These are phyloP conservation scores for Pseudopediastrum boryanum DNA, from an alignment of 139 green algal genomes.

Conservation along the genomic window DNA sequence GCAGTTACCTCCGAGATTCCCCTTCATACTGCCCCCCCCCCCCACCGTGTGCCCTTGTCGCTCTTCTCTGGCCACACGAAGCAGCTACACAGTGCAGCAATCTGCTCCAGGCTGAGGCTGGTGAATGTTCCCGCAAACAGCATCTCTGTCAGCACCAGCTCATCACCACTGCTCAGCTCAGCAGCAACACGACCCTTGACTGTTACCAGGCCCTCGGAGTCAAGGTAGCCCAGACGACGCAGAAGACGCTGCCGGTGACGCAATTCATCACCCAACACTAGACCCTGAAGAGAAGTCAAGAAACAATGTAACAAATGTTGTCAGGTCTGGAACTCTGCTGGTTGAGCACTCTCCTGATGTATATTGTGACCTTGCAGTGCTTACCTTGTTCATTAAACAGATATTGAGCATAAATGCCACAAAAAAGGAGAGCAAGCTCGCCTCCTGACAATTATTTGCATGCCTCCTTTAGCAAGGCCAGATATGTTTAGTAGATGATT, in stretches of 20 bases:
- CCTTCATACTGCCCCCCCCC: no score
- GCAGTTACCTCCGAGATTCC: no score
- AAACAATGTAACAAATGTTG: no score
- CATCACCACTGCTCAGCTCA: slow-evolving; percentile 68
- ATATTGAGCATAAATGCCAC: no score
- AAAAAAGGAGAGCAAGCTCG: no score
- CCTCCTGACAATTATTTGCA: no score
- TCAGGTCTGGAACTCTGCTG: no score
- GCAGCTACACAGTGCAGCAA: slow-evolving; percentile 70
- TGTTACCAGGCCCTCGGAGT: slow-evolving; percentile 62
- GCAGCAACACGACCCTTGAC: slow-evolving; percentile 67
- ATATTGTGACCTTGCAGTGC: no score
- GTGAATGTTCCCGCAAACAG: slow-evolving; percentile 77
- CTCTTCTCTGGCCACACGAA: slow-evolving; percentile 79
- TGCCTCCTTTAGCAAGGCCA: no score
- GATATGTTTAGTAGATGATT: no score
- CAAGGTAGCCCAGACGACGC: slow-evolving; percentile 61
- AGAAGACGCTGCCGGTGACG: slow-evolving; percentile 66
- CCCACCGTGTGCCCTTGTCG: slow-evolving; percentile 44
- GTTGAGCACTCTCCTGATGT: no score
- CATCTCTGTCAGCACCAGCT: slow-evolving; percentile 83
- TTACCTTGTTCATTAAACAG: no score
- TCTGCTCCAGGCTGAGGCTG: slow-evolving; percentile 56
- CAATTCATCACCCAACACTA: slow-evolving; percentile 80
- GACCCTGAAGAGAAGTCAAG: slow-evolving; percentile 25